Base-by-base conservation (phyloP, 176 grass and related monocot species). In the Rhynchospora tenuis region DNA sequence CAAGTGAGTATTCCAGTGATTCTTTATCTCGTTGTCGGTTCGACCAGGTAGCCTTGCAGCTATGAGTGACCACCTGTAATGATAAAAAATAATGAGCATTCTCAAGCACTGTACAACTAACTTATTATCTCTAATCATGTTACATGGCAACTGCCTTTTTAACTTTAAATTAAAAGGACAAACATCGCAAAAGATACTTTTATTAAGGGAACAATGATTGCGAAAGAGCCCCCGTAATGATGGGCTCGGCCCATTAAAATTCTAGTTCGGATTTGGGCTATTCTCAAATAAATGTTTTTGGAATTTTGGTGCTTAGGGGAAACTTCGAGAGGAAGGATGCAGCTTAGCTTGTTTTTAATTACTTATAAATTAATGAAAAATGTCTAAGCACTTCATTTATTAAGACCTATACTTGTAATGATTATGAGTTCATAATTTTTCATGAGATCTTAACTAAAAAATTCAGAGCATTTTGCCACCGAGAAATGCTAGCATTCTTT, bases 1-100 rank as follows among this genome's bases (percentile, higher is more conserved):
- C 87, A 88, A 88, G 82, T 88, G 87, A 88, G 82, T 88, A 88
- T 88, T 88, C 87, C 87, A 88, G 61, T 88, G 87, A 24, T 88
- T 88, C 38, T 88, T 88, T 56, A 88, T 84, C 73, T 88, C 87
- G 48, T 88, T 88, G 87, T 88, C 87, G 15, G 87, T 88, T 80
- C 87, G 87, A 20, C 87, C 87, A 5, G 87, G 87, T 58, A 88
- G 59, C 64, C 87, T 43, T 61, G 82, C 82, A 48, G 87, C 87
- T 65, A 88, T 88, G 0, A 88, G 73, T 47, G 87, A 88, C 87
- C 87, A 88, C 38, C 87, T 88, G 16, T 16, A 77, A 27, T 26
- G 23, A 54, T 48, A 10, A 38, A 68, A 65, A 52, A 51, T 63
- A 48, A 63, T 24, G 43, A 61, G 12, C 24, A 29, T 79, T 65